Conservation (phyloP, 129 eudicot genomes). For the Smallanthus sonchifolius region DNA sequence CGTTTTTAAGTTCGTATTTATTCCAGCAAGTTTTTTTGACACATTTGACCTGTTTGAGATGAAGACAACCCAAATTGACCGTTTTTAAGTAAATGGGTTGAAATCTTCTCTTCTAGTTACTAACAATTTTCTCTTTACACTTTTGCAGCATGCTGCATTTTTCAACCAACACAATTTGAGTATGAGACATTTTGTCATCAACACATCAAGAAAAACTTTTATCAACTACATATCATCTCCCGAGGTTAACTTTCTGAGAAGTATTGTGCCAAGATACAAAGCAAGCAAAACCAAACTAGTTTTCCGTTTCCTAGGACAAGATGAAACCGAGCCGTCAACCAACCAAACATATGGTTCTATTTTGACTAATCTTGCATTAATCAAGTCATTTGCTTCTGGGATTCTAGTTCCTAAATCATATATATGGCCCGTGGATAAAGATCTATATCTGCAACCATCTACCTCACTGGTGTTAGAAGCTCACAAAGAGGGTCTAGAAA, state of each 20-base stretch:
- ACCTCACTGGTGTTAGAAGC: slow-evolving; percentile 77
- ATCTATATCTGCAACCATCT: slow-evolving; percentile 48
- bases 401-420: slow-evolving; percentile 82
- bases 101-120: neutral
- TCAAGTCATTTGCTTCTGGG: slow-evolving; percentile 84
- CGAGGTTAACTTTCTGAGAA: slow-evolving; percentile 66
- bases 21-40: neutral
- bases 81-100: neutral
- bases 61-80: neutral
- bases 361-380: slow-evolving; percentile 51
- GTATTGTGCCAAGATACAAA: slow-evolving; percentile 48
- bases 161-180: slow-evolving; percentile 75
- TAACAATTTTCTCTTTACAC: slow-evolving; percentile 9
- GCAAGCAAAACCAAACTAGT: slow-evolving; percentile 56
- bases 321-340: slow-evolving; percentile 65
- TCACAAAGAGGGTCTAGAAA: slow-evolving; percentile 64
- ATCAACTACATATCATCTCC: slow-evolving; percentile 82
- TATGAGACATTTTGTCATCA: slow-evolving; percentile 63
- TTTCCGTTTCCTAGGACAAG: slow-evolving; percentile 63
- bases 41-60: neutral
- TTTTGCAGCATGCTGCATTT: slow-evolving; percentile 77
- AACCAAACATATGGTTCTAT: slow-evolving; percentile 84
- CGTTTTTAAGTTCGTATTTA: no score
- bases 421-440: slow-evolving; percentile 62
- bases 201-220: slow-evolving; percentile 36